These are phyloP conservation scores for Calamus simplicifolius DNA, from an alignment of 176 grass and related monocot genomes.

Conservation along the genomic window DNA sequence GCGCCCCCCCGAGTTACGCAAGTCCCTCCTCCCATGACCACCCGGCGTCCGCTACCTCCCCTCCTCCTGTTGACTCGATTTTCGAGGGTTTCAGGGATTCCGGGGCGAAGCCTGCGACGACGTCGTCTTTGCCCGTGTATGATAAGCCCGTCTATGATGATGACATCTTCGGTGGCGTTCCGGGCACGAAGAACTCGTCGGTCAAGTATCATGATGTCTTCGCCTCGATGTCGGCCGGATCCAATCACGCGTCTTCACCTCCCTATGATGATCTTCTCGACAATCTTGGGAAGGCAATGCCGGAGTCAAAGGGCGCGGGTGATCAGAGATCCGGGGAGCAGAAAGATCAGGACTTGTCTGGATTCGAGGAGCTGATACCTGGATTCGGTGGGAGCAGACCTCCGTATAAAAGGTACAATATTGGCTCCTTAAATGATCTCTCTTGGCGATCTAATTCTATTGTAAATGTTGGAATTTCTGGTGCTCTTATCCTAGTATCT, in stretches of 20 bases:
- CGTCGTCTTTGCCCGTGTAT: slow-evolving; percentile 7
- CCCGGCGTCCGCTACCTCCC: too few species aligned
- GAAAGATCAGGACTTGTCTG: slow-evolving; percentile 21
- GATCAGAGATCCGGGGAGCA: slow-evolving; percentile 14
- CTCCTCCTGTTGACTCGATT: slow-evolving; percentile 23
- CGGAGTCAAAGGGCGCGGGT: not conserved
- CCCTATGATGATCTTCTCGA: slow-evolving; percentile 67
- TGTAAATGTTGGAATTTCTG: too few species aligned
- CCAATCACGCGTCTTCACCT: slow-evolving; percentile 21
- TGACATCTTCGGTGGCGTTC: slow-evolving; percentile 38
- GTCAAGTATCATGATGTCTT: slow-evolving; percentile 62
- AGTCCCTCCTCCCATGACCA: slow-evolving; percentile 13
- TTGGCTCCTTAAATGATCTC: not conserved
- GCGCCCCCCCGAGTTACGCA: slow-evolving; percentile 1
- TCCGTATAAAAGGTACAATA: slow-evolving; percentile 30
- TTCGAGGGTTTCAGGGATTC: slow-evolving; percentile 15
- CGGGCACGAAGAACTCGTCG: slow-evolving; percentile 23
- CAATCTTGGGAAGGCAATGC: slow-evolving; percentile 36
- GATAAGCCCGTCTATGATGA: slow-evolving; percentile 41
- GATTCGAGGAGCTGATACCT: slow-evolving; percentile 72
- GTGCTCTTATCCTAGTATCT: too few species aligned
- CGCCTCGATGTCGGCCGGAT: slow-evolving; percentile 4
- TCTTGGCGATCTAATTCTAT: too few species aligned
- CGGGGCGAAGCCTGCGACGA: not conserved
- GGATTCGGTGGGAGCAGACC: slow-evolving; percentile 50